phyloP scores from a whole-genome alignment of 2,329 filamentous ascomycete genomes.

The Helicocarpus griseus region DNA sequence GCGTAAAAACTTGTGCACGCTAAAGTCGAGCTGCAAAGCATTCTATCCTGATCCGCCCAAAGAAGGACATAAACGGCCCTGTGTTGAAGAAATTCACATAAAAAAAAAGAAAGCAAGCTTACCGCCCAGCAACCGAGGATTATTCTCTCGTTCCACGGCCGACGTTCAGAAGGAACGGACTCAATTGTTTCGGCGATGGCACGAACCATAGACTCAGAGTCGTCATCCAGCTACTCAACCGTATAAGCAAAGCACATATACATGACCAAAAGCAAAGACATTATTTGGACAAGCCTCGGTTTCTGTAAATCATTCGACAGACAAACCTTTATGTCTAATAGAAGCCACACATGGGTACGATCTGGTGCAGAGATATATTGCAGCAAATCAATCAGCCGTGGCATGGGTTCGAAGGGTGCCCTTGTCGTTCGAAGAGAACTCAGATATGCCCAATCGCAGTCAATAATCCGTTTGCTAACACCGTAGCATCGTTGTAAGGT shows the following conservation, averaged over 20 bases:
- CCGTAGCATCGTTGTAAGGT: slow-evolving; percentile 76
- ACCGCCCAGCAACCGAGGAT: slow-evolving; percentile 75
- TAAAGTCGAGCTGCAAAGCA: too few relatives aligned
- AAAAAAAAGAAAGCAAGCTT: slow-evolving; percentile 58
- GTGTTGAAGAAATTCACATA: slow-evolving; percentile 47
- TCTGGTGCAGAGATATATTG: slow-evolving; percentile 58
- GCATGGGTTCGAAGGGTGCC: slow-evolving; percentile 61
- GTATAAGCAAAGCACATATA: slow-evolving; percentile 2
- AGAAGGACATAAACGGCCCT: slow-evolving; percentile 27
- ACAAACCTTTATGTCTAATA: slow-evolving; percentile 81
- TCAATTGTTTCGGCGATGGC: slow-evolving; percentile 56
- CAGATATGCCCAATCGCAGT: slow-evolving; percentile 68
- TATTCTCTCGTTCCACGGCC: slow-evolving; percentile 63
- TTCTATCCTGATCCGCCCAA: too few relatives aligned
- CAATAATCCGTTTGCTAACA: slow-evolving; percentile 57
- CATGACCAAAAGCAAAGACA: neutral
- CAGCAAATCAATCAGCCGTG: slow-evolving; percentile 64
- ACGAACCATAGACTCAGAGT: slow-evolving; percentile 57
- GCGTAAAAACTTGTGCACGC: too few relatives aligned
- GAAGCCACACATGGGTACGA: slow-evolving; percentile 61
- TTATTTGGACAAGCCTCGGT: too few relatives aligned
- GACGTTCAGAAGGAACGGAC: slow-evolving; percentile 37
- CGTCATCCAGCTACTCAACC: slow-evolving; percentile 24
- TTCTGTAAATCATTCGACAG: too few relatives aligned
- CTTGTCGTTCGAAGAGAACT: slow-evolving; percentile 56